Percentiles rank a stretch among this genome's conserved stretches.
These are phyloP conservation scores for Areca catechu DNA, from an alignment of 176 grass and related monocot species.

Conservation along the genomic window DNA sequence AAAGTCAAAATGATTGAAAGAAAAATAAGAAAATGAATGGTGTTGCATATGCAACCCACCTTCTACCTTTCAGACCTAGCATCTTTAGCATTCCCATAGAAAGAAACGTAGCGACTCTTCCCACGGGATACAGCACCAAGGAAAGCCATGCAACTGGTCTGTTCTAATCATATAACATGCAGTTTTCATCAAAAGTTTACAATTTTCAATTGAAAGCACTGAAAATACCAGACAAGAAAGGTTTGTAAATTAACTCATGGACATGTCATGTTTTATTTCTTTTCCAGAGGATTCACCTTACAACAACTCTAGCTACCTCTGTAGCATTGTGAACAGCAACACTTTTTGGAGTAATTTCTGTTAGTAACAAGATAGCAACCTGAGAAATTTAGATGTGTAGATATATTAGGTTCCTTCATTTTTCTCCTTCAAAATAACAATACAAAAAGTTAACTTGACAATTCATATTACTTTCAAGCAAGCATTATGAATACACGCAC, in stretches of 20 bases:
- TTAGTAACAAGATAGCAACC: constrained; percentile 86
- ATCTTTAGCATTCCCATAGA: constrained; percentile 98
- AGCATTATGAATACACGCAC: no score
- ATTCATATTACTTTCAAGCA: no score
- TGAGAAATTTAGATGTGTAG: constrained; percentile 25
- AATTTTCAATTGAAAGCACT: background rate
- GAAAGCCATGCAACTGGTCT: constrained; percentile 98
- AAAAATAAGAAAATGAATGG: no score
- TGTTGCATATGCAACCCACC: constrained; percentile 26
- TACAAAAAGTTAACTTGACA: no score
- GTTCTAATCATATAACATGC: constrained; percentile 46
- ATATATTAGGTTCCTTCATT: no score
- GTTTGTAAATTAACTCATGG: no score
- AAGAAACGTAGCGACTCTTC: constrained; percentile 75
- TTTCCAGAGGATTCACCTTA: constrained; percentile 43
- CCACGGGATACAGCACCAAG: constrained; percentile 80
- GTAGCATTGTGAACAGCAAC: constrained; percentile 89
- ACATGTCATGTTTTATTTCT: constrained; percentile 1
- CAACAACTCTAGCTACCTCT: constrained; percentile 88
- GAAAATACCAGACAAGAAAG: no score
- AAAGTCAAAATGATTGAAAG: no score
- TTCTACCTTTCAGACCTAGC: constrained; percentile 88
- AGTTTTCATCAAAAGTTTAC: constrained; percentile 9
- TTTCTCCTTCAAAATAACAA: no score
- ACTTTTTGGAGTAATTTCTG: constrained; percentile 98